Percentiles rank a stretch among this genome's conserved stretches.
phyloP scores from a whole-genome alignment of 1,284 basidiomycete genomes.

The Phenoliferia sp. region DNA sequence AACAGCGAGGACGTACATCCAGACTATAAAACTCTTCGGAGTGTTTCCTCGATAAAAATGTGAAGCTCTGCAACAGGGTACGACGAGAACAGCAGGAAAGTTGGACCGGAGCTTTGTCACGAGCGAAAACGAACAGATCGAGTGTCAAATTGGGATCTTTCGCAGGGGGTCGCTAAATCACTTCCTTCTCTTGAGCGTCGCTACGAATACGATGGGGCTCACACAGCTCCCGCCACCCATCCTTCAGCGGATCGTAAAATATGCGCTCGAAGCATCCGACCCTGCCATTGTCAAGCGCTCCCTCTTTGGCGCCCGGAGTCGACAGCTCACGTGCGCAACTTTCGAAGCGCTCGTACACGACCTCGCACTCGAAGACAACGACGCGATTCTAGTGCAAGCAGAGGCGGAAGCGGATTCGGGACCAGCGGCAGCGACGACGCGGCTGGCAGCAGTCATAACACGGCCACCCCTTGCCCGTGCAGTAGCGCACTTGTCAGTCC shows the following conservation, averaged over 20 bases:
- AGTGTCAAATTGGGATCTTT: too few relatives aligned
- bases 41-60: background rate
- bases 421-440: background rate
- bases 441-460: background rate
- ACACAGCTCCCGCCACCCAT: background rate
- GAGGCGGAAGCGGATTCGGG: background rate
- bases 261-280: background rate
- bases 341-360: background rate
- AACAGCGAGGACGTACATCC: background rate
- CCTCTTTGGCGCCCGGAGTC: background rate
- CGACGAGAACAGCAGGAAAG: too few relatives aligned
- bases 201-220: too few relatives aligned
- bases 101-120: too few relatives aligned
- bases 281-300: background rate
- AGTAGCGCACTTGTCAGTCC: too few relatives aligned
- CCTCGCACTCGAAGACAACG: constrained; percentile 19
- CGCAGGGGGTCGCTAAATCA: too few relatives aligned
- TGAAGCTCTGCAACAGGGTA: background rate
- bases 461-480: background rate
- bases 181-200: too few relatives aligned
- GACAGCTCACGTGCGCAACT: background rate
- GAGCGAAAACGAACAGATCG: too few relatives aligned
- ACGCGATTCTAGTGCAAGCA: constrained; percentile 11
- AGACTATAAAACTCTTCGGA: background rate
- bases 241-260: constrained; percentile 18